phyloP scores from a whole-genome alignment of 2,329 filamentous ascomycete genomes.

The Calonectria pseudoreteaudii region DNA sequence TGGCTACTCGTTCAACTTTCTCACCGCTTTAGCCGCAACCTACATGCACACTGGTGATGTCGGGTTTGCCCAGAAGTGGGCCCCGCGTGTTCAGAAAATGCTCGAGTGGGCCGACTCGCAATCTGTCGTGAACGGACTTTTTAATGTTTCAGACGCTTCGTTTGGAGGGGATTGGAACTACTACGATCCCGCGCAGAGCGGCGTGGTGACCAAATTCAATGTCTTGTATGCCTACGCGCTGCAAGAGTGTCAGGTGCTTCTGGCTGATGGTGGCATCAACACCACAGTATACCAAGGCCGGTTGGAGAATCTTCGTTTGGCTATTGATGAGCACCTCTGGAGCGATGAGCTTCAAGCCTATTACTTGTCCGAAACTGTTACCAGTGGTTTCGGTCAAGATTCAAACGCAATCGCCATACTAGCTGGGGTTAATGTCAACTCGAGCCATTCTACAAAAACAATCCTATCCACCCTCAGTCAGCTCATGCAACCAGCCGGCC shows the following conservation, averaged over 20 bases:
- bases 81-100: constrained; percentile 43
- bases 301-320: constrained; percentile 37
- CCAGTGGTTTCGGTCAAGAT: constrained; percentile 44
- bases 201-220: constrained; percentile 48
- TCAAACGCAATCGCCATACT: constrained; percentile 48
- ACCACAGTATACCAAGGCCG: constrained; percentile 35
- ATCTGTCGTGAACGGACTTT: constrained; percentile 32
- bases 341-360: constrained; percentile 18
- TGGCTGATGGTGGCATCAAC: constrained; percentile 34
- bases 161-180: constrained; percentile 51
- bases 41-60: constrained; percentile 46
- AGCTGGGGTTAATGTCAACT: constrained; percentile 35
- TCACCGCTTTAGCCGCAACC: constrained; percentile 44
- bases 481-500: background rate
- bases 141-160: constrained; percentile 42
- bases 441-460: background rate
- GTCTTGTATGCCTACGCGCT: constrained; percentile 47
- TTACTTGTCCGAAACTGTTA: constrained; percentile 35
- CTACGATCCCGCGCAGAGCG: constrained; percentile 46
- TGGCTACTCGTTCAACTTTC: constrained; percentile 44
- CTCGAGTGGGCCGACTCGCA: constrained; percentile 47
- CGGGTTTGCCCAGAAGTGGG: constrained; percentile 43
- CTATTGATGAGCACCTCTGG: constrained; percentile 43
- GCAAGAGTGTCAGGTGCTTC: constrained; percentile 39
- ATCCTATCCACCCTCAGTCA: constrained; percentile 8